These are phyloP conservation scores for Phytophthora sojae DNA, from an alignment of 352 stramenopile genomes.

Conservation along the genomic window DNA sequence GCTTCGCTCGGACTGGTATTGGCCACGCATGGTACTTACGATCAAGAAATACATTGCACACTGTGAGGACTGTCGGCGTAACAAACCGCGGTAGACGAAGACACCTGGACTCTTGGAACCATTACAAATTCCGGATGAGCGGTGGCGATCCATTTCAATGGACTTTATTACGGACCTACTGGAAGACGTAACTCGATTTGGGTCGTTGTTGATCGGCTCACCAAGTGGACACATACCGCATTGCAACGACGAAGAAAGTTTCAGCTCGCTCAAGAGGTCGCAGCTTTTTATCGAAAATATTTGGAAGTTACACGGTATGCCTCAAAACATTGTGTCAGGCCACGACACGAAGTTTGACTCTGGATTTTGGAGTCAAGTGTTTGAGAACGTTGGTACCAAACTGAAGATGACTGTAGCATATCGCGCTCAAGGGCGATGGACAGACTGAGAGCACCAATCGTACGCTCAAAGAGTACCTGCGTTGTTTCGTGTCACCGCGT, in stretches of 20 bases:
- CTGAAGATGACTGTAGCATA: neutral
- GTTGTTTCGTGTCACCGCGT: neutral
- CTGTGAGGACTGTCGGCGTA: conserved; percentile 15
- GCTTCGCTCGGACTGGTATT: conserved; percentile 7
- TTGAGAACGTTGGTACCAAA: neutral
- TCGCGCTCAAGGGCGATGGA: neutral
- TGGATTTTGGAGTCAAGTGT: conserved; percentile 5
- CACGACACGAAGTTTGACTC: neutral
- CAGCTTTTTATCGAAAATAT: conserved; percentile 10
- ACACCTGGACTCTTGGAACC: conserved; percentile 5
- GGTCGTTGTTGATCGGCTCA: neutral
- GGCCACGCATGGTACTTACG: conserved; percentile 1
- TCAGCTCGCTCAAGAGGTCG: neutral
- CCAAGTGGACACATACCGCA: neutral
- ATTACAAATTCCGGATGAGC: conserved; percentile 12
- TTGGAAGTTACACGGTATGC: neutral
- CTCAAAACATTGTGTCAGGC: neutral
- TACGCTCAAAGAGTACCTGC: neutral
- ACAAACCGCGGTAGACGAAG: conserved; percentile 10
- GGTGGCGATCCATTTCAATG: conserved; percentile 9
- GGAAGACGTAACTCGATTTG: conserved; percentile 1
- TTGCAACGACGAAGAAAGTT: conserved; percentile 6
- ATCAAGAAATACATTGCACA: conserved; percentile 10
- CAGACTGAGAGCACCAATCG: neutral
- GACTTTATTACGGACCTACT: conserved; percentile 12